These are phyloP conservation scores for Scheffersomyces amazonensis DNA, from an alignment of 805 yeast species.

Conservation along the genomic window DNA sequence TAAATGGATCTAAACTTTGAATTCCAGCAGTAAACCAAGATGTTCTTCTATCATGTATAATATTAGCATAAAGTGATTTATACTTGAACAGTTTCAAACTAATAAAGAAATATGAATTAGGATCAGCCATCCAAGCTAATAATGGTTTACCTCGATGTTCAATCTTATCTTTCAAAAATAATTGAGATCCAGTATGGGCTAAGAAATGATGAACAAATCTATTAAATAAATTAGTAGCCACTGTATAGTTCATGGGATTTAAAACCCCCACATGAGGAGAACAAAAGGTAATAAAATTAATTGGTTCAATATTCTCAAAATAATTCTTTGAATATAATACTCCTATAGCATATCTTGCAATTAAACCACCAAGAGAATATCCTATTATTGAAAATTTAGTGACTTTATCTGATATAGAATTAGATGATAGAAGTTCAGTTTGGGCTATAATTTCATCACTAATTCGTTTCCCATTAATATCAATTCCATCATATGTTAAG, in stretches of 20 bases:
- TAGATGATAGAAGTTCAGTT: conserved; percentile 8
- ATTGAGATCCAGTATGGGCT: conserved; percentile 72
- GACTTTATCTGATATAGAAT: conserved; percentile 18
- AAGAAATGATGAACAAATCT: conserved; percentile 59
- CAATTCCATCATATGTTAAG: conserved; percentile 83
- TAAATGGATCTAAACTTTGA: conserved; percentile 58
- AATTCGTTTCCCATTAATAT: conserved; percentile 76
- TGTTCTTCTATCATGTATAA: conserved; percentile 76
- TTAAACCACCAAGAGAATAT: conserved; percentile 42
- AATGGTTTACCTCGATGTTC: conserved; percentile 40
- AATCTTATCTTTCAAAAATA: conserved; percentile 53
- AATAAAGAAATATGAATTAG: conserved; percentile 55
- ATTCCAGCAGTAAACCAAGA: conserved; percentile 83
- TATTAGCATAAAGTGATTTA: conserved; percentile 66
- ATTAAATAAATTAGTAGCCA: conserved; percentile 56
- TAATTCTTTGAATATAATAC: conserved; percentile 51
- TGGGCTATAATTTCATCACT: conserved; percentile 55
- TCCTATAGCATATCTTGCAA: conserved; percentile 39
- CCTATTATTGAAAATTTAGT: conserved; percentile 38
- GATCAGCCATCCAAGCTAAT: conserved; percentile 62
- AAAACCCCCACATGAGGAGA: conserved; percentile 68
- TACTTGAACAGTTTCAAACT: conserved; percentile 54
- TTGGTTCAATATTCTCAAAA: conserved; percentile 54
- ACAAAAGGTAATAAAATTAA: conserved; percentile 50
- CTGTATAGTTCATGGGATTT: conserved; percentile 33